Conservation (phyloP, 2,329 filamentous ascomycete genomes). For the Aspergillus uvarum region DNA sequence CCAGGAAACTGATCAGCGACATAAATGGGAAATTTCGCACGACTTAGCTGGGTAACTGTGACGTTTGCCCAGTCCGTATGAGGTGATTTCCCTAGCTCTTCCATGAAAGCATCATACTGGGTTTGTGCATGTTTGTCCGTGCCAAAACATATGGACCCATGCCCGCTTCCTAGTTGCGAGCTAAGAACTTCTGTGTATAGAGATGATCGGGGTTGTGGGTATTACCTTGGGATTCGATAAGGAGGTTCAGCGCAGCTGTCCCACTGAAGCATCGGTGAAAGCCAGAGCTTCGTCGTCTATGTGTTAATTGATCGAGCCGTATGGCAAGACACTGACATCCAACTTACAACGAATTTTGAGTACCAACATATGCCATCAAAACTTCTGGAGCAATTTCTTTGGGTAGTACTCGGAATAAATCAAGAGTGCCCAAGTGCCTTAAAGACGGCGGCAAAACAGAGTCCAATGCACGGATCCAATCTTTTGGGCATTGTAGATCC, state of each 20-base stretch:
- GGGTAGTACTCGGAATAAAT: constrained; percentile 37
- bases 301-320: background rate
- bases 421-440: constrained; percentile 34
- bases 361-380: constrained; percentile 40
- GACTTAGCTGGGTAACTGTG: constrained; percentile 27
- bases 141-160: constrained; percentile 34
- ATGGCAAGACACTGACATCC: background rate
- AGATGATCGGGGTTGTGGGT: too few relatives aligned
- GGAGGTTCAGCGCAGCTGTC: constrained; percentile 36
- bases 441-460: constrained; percentile 32
- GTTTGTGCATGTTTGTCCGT: constrained; percentile 35
- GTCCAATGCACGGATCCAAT: constrained; percentile 32
- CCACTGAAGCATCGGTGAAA: constrained; percentile 41
- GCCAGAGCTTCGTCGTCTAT: constrained; percentile 24
- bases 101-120: constrained; percentile 37
- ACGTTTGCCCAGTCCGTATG: constrained; percentile 39
- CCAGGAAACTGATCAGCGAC: constrained; percentile 34
- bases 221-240: constrained; percentile 33
- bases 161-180: constrained; percentile 18
- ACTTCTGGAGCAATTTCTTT: constrained; percentile 36
- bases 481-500: constrained; percentile 34
- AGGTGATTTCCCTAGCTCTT: constrained; percentile 32
- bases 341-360: constrained; percentile 31
- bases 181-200: constrained; percentile 5
- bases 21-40: constrained; percentile 39